phyloP scores from a whole-genome alignment of 2,329 filamentous ascomycete genomes.

The Scedosporium minutisporum region DNA sequence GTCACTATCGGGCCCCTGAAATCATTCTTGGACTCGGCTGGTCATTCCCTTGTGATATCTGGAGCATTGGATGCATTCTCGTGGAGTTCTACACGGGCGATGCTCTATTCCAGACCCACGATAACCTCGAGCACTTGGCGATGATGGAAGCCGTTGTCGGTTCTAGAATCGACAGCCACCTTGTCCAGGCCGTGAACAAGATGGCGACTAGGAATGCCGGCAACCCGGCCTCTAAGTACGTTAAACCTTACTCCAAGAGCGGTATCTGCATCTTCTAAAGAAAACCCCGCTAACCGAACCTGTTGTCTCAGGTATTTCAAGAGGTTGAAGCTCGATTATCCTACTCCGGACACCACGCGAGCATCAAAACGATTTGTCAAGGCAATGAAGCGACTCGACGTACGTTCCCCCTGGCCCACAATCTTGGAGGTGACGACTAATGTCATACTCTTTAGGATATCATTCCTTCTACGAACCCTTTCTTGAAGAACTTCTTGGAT shows the following conservation, averaged over 20 bases:
- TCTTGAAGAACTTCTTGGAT: constrained; percentile 54
- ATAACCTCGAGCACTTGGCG: constrained; percentile 63
- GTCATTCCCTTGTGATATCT: constrained; percentile 64
- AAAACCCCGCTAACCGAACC: constrained; percentile 17
- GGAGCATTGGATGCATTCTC: constrained; percentile 65
- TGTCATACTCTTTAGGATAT: constrained; percentile 41
- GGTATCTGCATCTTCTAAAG: not conserved
- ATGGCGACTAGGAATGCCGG: constrained; percentile 46
- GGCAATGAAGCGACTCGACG: constrained; percentile 59
- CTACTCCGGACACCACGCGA: constrained; percentile 51
- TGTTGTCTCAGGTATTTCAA: constrained; percentile 50
- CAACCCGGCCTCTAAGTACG: constrained; percentile 57
- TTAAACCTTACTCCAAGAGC: constrained; percentile 8
- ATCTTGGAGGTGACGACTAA: not conserved
- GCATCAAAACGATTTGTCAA: constrained; percentile 59
- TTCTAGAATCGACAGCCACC: constrained; percentile 44
- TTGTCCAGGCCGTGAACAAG: constrained; percentile 48
- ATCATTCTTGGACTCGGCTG: constrained; percentile 62
- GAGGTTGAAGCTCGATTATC: constrained; percentile 55
- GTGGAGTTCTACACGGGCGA: constrained; percentile 66
- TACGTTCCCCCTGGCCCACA: constrained; percentile 25
- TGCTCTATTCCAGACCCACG: constrained; percentile 62
- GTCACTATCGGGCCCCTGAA: constrained; percentile 61
- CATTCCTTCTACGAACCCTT: constrained; percentile 49
- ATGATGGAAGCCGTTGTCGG: constrained; percentile 66